These are phyloP conservation scores for Dothideomycetidae sp. DNA, from an alignment of 2,329 filamentous ascomycete species.

Conservation along the genomic window DNA sequence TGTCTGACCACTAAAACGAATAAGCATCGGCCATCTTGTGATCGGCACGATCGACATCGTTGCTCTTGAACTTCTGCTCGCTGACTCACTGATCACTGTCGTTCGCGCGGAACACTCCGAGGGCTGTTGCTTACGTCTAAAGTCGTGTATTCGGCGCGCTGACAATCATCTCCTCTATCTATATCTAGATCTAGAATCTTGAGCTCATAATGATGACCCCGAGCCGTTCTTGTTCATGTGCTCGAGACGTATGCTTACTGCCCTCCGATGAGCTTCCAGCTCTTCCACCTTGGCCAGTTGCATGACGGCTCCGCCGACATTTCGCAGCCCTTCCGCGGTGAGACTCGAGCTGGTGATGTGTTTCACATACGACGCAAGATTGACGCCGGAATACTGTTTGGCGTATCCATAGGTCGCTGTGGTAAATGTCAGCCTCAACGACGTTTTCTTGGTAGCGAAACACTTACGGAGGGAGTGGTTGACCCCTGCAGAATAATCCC, in stretches of 20 bases:
- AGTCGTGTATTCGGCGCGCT: no score
- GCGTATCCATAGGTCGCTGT: constrained; percentile 92
- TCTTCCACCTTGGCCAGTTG: constrained; percentile 88
- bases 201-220: not conserved
- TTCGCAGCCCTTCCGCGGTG: constrained; percentile 67
- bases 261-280: constrained; percentile 77
- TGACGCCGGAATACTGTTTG: constrained; percentile 96
- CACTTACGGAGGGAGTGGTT: constrained; percentile 92
- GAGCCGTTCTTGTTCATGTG: constrained; percentile 10
- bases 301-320: constrained; percentile 85
- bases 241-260: constrained; percentile 51
- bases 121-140: no score
- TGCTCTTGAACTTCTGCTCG: no score
- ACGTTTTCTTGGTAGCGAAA: not conserved
- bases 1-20: no score
- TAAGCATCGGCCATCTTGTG: no score
- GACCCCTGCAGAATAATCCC: constrained; percentile 94
- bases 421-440: constrained; percentile 1
- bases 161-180: no score
- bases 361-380: constrained; percentile 89
- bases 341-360: constrained; percentile 93
- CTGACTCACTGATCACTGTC: no score
- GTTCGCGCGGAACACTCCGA: no score
- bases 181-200: no score
- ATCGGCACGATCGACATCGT: no score